Conservation (phyloP, 441 rosid species). For the Erysimum cheiri region DNA sequence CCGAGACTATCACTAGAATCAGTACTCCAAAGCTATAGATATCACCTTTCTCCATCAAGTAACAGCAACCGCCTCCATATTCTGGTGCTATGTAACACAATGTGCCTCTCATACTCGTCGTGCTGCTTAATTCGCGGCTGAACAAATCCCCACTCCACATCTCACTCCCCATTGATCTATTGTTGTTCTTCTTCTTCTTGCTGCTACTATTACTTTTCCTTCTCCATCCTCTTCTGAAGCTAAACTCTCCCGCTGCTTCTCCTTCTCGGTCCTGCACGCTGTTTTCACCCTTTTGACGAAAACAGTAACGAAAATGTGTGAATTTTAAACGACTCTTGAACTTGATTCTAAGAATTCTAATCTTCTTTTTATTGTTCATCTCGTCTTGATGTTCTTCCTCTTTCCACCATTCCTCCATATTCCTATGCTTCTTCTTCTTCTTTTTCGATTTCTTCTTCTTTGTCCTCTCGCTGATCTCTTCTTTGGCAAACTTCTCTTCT, state of each 20-base stretch:
- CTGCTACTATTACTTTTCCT: slow-evolving; percentile 47
- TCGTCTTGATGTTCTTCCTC: slow-evolving; percentile 90
- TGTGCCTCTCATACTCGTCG: slow-evolving; percentile 98
- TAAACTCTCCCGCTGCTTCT: slow-evolving; percentile 77
- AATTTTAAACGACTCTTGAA: slow-evolving; percentile 69
- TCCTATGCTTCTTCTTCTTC: slow-evolving; percentile 66
- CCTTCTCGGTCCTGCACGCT: slow-evolving; percentile 48
- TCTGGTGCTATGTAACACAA: slow-evolving; percentile 96
- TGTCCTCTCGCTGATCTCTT: slow-evolving; percentile 52
- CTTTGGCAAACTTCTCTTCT: slow-evolving; percentile 52
- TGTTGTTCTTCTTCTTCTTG: slow-evolving; percentile 47
- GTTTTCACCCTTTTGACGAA: slow-evolving; percentile 53
- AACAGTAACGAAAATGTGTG: slow-evolving; percentile 60
- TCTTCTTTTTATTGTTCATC: slow-evolving; percentile 48
- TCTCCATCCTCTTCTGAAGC: slow-evolving; percentile 89
- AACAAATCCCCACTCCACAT: slow-evolving; percentile 96
- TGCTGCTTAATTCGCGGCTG: slow-evolving; percentile 96
- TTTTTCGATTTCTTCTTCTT: slow-evolving; percentile 53
- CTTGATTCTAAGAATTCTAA: slow-evolving; percentile 54
- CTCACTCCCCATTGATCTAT: slow-evolving; percentile 67
- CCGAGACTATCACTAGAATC: slow-evolving; percentile 86
- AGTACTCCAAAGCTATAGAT: slow-evolving; percentile 93
- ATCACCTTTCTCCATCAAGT: slow-evolving; percentile 93
- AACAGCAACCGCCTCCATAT: slow-evolving; percentile 81
- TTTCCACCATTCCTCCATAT: slow-evolving; percentile 98